A percentile compares a stretch with the other conserved stretches of the same genome.
Conservation (phyloP, 2,329 filamentous ascomycete genomes). For the Myotisia sp. region DNA sequence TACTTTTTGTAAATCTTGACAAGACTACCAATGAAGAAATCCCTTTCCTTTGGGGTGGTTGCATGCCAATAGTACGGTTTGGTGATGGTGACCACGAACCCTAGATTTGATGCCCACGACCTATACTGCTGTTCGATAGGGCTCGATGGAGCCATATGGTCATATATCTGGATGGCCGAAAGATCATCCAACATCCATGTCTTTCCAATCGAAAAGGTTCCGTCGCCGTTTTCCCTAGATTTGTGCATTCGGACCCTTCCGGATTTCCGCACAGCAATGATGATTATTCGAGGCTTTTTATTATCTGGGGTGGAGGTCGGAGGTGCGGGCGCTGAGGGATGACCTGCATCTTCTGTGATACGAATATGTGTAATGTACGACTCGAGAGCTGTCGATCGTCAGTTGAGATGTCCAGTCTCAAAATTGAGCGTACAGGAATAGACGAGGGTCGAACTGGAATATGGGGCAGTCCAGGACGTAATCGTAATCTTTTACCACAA, state of each 20-base stretch:
- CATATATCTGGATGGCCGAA: slow-evolving; percentile 67
- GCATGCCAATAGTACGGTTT: slow-evolving; percentile 98
- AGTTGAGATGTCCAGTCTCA: no score
- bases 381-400: slow-evolving; percentile 40
- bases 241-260: slow-evolving; percentile 93
- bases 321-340: slow-evolving; percentile 73
- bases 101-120: slow-evolving; percentile 66
- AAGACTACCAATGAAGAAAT: slow-evolving; percentile 92
- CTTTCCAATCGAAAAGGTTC: slow-evolving; percentile 92
- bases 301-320: slow-evolving; percentile 57
- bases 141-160: slow-evolving; percentile 43
- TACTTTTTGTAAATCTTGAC: slow-evolving; percentile 97
- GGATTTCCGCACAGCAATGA: slow-evolving; percentile 83
- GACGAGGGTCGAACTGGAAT: no score
- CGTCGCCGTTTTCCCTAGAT: slow-evolving; percentile 85
- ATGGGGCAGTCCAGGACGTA: no score
- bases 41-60: slow-evolving; percentile 86
- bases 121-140: slow-evolving; percentile 48
- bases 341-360: slow-evolving; percentile 70
- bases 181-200: slow-evolving; percentile 95
- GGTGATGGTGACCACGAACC: slow-evolving; percentile 75
- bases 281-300: slow-evolving; percentile 82
- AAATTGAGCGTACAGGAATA: no score
- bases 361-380: slow-evolving; percentile 97
- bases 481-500: no score